phyloP scores from a whole-genome alignment of 805 yeast species.

The Cyberlindnera mrakii region DNA sequence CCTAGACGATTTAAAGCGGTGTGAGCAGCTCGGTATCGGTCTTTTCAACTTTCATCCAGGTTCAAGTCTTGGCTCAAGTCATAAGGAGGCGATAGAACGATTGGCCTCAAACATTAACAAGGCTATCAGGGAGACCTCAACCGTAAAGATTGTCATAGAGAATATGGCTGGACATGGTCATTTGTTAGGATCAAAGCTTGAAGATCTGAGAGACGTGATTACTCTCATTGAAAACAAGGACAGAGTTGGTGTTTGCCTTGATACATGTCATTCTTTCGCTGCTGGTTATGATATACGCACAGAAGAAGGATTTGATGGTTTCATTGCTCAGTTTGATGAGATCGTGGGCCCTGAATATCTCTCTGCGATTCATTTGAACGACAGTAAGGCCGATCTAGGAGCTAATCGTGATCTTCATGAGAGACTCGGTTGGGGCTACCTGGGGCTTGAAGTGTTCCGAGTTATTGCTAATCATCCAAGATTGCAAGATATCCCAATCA shows the following conservation, averaged over 20 bases:
- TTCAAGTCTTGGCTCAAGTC: slow-evolving; percentile 71
- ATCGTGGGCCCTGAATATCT: slow-evolving; percentile 71
- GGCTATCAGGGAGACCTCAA: slow-evolving; percentile 66
- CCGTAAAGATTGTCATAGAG: slow-evolving; percentile 85
- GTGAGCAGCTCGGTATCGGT: slow-evolving; percentile 82
- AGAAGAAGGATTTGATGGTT: slow-evolving; percentile 48
- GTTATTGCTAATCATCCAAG: slow-evolving; percentile 62
- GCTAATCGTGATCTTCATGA: slow-evolving; percentile 92
- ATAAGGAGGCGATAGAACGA: slow-evolving; percentile 52
- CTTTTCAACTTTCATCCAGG: slow-evolving; percentile 93
- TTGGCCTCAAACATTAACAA: slow-evolving; percentile 76
- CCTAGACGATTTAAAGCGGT: slow-evolving; percentile 79
- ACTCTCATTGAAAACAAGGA: slow-evolving; percentile 70
- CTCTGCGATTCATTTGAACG: slow-evolving; percentile 82
- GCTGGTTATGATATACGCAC: slow-evolving; percentile 89
- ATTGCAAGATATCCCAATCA: slow-evolving; percentile 64
- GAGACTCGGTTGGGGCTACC: slow-evolving; percentile 79
- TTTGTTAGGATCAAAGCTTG: slow-evolving; percentile 73
- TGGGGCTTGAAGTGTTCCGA: slow-evolving; percentile 83
- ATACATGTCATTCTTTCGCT: slow-evolving; percentile 94
- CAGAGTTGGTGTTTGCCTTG: slow-evolving; percentile 93
- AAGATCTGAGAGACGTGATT: slow-evolving; percentile 73
- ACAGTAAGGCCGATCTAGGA: slow-evolving; percentile 89
- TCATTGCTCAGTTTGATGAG: slow-evolving; percentile 74
- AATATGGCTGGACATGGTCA: slow-evolving; percentile 98